A percentile compares a stretch with the other conserved stretches of the same genome.
Conservation (phyloP, 164 flowering plant genomes). For the Magnolia officinalis region DNA sequence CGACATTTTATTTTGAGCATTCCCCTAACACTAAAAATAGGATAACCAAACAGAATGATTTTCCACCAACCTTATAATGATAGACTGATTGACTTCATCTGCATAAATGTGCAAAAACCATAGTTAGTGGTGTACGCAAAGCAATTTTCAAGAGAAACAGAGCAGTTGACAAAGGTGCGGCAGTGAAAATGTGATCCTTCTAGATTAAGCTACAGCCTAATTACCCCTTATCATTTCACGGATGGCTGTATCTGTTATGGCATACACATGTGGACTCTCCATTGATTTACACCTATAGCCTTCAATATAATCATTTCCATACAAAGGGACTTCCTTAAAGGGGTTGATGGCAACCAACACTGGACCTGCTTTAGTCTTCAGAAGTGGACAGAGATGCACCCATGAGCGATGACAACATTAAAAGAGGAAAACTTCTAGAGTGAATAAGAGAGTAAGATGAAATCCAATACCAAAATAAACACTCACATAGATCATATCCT, state of each 20-base stretch:
- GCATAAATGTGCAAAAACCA: constrained; percentile 24
- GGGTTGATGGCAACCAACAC: constrained; percentile 98
- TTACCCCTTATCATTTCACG: constrained; percentile 96
- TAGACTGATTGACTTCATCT: constrained; percentile 99
- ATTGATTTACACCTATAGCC: constrained; percentile 70
- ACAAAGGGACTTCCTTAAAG: constrained; percentile 80
- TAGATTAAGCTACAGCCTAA: background rate
- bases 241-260: constrained; percentile 91
- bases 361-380: constrained; percentile 98
- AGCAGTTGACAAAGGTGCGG: background rate
- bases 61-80: constrained; percentile 87
- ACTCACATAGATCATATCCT: constrained; percentile 89
- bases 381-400: background rate
- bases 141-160: background rate
- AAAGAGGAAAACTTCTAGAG: background rate
- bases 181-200: background rate
- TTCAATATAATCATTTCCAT: constrained; percentile 82
- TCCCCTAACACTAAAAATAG: too few species aligned
- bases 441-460: background rate
- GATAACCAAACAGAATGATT: background rate
- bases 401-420: background rate
- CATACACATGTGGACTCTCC: constrained; percentile 95
- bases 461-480: constrained; percentile 7
- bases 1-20: too few species aligned
- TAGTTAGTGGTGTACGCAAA: background rate